phyloP scores from a whole-genome alignment of 164 flowering plant species.

The Stephania yunnanensis region DNA sequence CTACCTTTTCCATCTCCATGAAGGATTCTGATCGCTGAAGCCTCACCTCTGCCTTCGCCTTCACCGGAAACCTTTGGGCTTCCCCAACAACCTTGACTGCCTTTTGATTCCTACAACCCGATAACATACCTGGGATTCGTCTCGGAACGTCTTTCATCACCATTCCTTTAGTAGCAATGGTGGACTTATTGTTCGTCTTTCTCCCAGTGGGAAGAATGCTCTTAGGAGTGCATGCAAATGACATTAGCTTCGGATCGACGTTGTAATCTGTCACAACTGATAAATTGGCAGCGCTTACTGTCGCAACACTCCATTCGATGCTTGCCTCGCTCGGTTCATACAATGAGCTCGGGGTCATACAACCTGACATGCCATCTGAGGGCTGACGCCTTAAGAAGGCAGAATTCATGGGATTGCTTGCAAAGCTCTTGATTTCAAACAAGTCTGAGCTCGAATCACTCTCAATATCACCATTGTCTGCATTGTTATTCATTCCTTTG shows the following conservation, averaged over 20 bases:
- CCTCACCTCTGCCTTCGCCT: slow-evolving; percentile 8
- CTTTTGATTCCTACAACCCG: slow-evolving; percentile 49
- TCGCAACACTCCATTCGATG: slow-evolving; percentile 74
- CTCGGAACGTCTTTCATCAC: slow-evolving; percentile 18
- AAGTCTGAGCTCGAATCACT: slow-evolving; percentile 86
- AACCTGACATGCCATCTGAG: slow-evolving; percentile 31
- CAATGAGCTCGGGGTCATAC: slow-evolving; percentile 27
- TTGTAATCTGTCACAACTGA: slow-evolving; percentile 36
- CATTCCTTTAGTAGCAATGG: slow-evolving; percentile 8
- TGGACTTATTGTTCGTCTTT: slow-evolving; percentile 6
- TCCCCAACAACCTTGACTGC: slow-evolving; percentile 50
- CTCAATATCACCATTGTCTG: slow-evolving; percentile 15
- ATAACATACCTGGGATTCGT: slow-evolving; percentile 17
- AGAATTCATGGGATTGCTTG: slow-evolving; percentile 32
- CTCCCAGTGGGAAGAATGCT: neutral
- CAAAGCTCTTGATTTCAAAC: slow-evolving; percentile 71
- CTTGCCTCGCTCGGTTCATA: slow-evolving; percentile 88
- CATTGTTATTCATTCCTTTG: slow-evolving; percentile 14
- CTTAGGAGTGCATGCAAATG: neutral
- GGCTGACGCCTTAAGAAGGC: slow-evolving; percentile 29
- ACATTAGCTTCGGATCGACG: slow-evolving; percentile 15
- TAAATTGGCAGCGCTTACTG: slow-evolving; percentile 65
- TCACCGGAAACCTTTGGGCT: slow-evolving; percentile 21
- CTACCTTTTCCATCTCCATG: slow-evolving; percentile 24
- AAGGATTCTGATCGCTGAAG: slow-evolving; percentile 19